Conservation (phyloP, 169 alveolate species). For the Pseudocohnilembus persalinus region DNA sequence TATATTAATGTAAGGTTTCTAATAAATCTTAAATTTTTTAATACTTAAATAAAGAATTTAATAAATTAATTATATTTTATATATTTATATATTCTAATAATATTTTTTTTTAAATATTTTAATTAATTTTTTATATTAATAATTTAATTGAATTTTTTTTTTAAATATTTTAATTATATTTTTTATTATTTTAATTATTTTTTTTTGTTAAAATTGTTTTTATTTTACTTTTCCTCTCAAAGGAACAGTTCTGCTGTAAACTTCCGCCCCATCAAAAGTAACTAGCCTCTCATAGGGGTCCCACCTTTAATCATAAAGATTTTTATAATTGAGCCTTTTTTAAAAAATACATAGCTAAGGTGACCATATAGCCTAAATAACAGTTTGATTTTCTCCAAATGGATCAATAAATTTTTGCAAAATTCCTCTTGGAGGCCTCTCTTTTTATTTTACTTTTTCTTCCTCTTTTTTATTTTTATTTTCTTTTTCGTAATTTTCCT, state of each 20-base stretch:
- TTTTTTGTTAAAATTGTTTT: neutral
- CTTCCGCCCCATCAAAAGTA: constrained; percentile 55
- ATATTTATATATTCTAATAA: too few relatives aligned
- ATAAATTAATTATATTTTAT: too few relatives aligned
- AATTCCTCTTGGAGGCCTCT: constrained; percentile 38
- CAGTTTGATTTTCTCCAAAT: constrained; percentile 28
- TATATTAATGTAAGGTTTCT: too few relatives aligned
- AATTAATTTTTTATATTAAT: too few relatives aligned
- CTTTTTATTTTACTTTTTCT: neutral
- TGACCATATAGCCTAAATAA: constrained; percentile 42
- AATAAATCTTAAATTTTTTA: too few relatives aligned
- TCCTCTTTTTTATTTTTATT: too few relatives aligned
- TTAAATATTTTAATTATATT: too few relatives aligned
- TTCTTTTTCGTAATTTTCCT: too few relatives aligned
- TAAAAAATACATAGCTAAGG: constrained; percentile 44
- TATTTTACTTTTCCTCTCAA: constrained; percentile 33
- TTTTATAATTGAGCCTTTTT: constrained; percentile 32
- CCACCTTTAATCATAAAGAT: constrained; percentile 39
- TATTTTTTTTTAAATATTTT: too few relatives aligned
- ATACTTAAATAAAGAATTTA: too few relatives aligned
- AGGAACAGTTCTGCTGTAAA: constrained; percentile 39
- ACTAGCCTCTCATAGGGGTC: constrained; percentile 48
- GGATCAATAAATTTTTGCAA: constrained; percentile 47
- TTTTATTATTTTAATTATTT: too few relatives aligned
- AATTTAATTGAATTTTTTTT: too few relatives aligned